Conservation (phyloP, 2,329 filamentous ascomycete species). For the Cladosporium oxysporum region DNA sequence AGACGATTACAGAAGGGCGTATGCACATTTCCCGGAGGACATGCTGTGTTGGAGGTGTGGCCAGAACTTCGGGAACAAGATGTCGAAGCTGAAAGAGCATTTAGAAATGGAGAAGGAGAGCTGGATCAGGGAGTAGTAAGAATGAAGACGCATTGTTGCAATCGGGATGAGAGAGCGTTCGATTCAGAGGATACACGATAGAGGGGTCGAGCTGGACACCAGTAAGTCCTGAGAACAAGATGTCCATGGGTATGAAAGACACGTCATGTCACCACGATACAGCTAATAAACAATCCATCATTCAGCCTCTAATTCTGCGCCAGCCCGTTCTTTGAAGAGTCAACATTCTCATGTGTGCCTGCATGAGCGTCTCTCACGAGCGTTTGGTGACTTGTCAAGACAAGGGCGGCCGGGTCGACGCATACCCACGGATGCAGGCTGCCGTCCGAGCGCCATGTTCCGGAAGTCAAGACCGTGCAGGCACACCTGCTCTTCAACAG, state of each 20-base stretch:
- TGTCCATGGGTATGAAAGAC: background rate
- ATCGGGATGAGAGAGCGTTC: background rate
- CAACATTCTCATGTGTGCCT: background rate
- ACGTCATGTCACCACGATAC: background rate
- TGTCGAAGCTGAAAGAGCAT: constrained; percentile 74
- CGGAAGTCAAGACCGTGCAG: background rate
- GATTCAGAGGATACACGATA: background rate
- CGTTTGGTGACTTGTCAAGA: background rate
- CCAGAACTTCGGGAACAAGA: constrained; percentile 70
- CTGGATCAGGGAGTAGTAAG: constrained; percentile 66
- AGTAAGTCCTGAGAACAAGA: background rate
- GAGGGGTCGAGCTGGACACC: background rate
- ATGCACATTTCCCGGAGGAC: constrained; percentile 58
- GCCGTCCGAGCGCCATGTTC: background rate
- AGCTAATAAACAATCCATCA: background rate
- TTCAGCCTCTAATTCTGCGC: background rate
- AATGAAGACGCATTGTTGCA: background rate
- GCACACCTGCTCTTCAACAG: background rate
- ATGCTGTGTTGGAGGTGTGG: constrained; percentile 86
- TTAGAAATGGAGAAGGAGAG: constrained; percentile 70
- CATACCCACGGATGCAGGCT: background rate
- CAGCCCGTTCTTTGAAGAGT: background rate
- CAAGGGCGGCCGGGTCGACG: background rate
- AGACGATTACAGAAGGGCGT: constrained; percentile 66
- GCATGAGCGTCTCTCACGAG: background rate